Base-by-base conservation (phyloP, 73 alveolate species). In the Diophrys sp. region DNA sequence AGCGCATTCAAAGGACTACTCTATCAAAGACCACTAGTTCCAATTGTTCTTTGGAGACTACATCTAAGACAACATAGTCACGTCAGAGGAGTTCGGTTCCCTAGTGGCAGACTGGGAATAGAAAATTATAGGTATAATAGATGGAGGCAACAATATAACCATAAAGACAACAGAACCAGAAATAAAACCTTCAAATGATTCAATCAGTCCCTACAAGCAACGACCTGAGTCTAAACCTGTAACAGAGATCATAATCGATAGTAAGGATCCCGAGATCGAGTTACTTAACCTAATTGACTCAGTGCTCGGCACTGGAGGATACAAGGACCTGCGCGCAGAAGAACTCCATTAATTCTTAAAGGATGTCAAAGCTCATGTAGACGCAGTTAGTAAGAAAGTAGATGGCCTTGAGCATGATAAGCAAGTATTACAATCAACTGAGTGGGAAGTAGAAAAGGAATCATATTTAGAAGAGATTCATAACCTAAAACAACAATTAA, bases 191-290 rank as follows among this genome's bases (percentile, higher is more conserved):
- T 11, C 62, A 44, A n/a, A n/a, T n/a, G n/a, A n/a, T n/a, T n/a
- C n/a, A n/a, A n/a, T n/a, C n/a, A n/a, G n/a, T n/a, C n/a, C n/a
- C n/a, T n/a, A n/a, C n/a, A n/a, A n/a, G n/a, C n/a, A n/a, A n/a
- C n/a, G n/a, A n/a, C 62, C 62, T 44, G 18, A 18, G 62, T 11
- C 5, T 44, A 11, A 44, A 44, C 5, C 18, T 5, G 62, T 5
- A 44, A 18, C 5, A 44, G 62, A 44, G 62, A 18, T 11, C 18
- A 44, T 44, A 44, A 11, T 44, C 18, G 62, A 44, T 31, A 31
- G 25, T 11, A 32, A 29, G 2, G 81, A 73, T 54, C 81, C 81
- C 14, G 81, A 73, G 54, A 67, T 73, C 24, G 28, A 71, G 29
- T 33, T 73, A 11, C 81, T 44, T 44, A 72, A 73, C 26, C 25